These are phyloP conservation scores for Pleurotus cornucopiae DNA, from an alignment of 768 basidiomycete genomes.

Conservation along the genomic window DNA sequence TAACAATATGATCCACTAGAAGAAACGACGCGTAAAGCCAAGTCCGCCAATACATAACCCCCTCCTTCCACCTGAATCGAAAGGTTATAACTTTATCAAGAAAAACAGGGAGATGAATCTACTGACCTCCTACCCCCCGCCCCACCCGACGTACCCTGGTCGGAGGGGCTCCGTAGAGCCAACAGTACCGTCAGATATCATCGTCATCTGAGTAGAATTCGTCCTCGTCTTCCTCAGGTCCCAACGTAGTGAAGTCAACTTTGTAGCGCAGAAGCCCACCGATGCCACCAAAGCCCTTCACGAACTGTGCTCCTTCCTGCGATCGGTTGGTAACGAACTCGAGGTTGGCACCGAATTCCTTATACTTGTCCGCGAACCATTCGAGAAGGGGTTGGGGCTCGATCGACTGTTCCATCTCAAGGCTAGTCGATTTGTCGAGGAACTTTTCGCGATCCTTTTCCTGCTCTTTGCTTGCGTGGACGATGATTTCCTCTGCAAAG, in stretches of 20 bases:
- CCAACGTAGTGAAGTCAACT: constrained; percentile 88
- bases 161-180: constrained; percentile 83
- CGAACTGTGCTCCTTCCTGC: constrained; percentile 97
- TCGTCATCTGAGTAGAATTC: constrained; percentile 81
- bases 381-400: constrained; percentile 90
- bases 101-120: background rate
- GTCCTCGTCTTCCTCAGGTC: constrained; percentile 74
- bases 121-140: constrained; percentile 36
- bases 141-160: constrained; percentile 65
- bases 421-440: constrained; percentile 87
- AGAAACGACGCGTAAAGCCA: no score
- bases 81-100: no score
- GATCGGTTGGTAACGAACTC: constrained; percentile 96
- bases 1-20: no score
- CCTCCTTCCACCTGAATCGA: no score
- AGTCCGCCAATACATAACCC: no score
- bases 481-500: constrained; percentile 70
- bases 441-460: constrained; percentile 96
- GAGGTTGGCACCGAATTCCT: constrained; percentile 92
- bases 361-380: constrained; percentile 99
- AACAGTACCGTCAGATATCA: constrained; percentile 79
- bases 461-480: constrained; percentile 76
- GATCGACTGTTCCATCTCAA: constrained; percentile 87
- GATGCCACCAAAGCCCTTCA: constrained; percentile 98
- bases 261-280: constrained; percentile 96